phyloP scores from a whole-genome alignment of 176 grass and related monocot species.

The Aegilops tauschii region DNA sequence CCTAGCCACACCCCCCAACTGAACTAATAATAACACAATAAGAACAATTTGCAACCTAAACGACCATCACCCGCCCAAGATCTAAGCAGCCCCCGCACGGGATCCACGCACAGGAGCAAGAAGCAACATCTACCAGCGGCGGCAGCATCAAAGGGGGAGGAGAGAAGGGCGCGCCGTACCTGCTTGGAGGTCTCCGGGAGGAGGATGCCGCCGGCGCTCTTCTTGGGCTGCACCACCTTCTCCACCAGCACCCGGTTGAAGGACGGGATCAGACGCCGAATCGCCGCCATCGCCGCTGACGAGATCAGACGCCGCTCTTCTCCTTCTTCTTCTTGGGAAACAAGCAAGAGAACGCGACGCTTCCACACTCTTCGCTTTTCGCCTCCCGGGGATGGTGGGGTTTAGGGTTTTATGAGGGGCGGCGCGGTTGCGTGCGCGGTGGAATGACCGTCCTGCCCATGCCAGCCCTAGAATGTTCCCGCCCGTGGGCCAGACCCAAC shows the following conservation, averaged over 20 bases:
- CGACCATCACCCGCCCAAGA: background rate
- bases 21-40: background rate
- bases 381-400: background rate
- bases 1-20: background rate
- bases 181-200: conserved; percentile 91
- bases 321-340: conserved; percentile 37
- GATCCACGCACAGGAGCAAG: background rate
- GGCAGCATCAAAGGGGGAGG: background rate
- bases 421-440: background rate
- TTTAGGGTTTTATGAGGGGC: conserved; percentile 50
- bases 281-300: conserved; percentile 53
- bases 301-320: conserved; percentile 44
- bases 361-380: conserved; percentile 4
- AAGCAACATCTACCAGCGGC: background rate
- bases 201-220: conserved; percentile 76
- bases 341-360: conserved; percentile 19
- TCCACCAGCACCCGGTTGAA: conserved; percentile 86
- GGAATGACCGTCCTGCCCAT: conserved; percentile 40
- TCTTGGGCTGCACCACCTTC: conserved; percentile 86
- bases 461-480: conserved; percentile 20
- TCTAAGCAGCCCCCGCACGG: background rate
- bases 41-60: background rate
- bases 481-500: background rate
- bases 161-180: conserved; percentile 13
- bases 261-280: conserved; percentile 70